Evolutionary conservation across 2,329 filamentous ascomycete species (phyloP), one percentile per base, ranked within the genome.

Genomic region (Phaeosphaeria sp.): DNA sequence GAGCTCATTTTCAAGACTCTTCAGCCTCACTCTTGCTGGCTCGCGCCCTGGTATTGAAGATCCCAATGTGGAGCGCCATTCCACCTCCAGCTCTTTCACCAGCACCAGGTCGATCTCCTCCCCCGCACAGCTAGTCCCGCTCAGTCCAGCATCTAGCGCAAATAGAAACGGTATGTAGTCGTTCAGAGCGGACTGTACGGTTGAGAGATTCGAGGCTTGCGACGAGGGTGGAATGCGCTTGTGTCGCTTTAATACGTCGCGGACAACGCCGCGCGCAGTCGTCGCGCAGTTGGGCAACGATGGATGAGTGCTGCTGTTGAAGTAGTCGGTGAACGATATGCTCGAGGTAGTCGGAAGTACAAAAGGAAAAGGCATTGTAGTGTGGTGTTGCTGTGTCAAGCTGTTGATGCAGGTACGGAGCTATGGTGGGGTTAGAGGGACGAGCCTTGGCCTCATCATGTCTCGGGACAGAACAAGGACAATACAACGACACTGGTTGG

Each of bases 301-400:
- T 3, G 95, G 94, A 77, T 98, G 94, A 2, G 92, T 92, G 63
- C 89, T 86, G 71, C 90, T 94, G 68, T 81, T 85, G 77, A 96
- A 89, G 77, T 84, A 90, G 39, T 89, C 83, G 21, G 91, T 90
- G 74, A 97, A 94, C 52, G 91, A 89, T 72, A 96, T 89, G 53
- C 90, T 87, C 33, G 93, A 96, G 5, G 94, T 97, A 0, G 94
- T 98, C 1, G 95, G 93, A 30, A 98, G 87, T 11, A 86, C 81
- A 72, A 97, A 97, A 13, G 91, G 90, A 74, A 91, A 98, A 30
- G 94, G 93, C 95, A 98, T 98, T 43, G 60, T 71, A 51, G 56
- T 56, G 13, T 46, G 44, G 49, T 60, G 66, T 55, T 58, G 56
- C 46, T 54, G 56, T 55, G 52, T 46, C 46, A 41, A 55, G 57